Conservation (phyloP, 345 rosid species). For the Salix viminalis region DNA sequence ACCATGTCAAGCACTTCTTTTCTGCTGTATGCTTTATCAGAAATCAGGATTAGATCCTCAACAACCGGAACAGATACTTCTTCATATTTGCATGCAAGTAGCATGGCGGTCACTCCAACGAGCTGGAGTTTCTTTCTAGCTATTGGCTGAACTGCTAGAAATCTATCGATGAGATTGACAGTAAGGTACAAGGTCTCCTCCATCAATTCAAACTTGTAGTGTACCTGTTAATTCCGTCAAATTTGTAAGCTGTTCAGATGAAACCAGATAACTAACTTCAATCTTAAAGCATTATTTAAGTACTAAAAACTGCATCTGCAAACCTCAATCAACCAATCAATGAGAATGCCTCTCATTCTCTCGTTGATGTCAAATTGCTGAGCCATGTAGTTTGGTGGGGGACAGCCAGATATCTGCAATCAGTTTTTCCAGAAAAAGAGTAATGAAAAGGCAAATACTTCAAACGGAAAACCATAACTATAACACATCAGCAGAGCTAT, state of each 20-base stretch:
- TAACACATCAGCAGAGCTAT: background rate
- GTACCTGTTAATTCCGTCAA: constrained; percentile 53
- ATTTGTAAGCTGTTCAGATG: constrained; percentile 5
- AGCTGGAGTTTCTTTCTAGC: constrained; percentile 92
- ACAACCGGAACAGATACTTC: constrained; percentile 96
- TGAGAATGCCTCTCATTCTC: constrained; percentile 86
- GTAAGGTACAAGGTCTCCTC: constrained; percentile 91
- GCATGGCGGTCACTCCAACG: constrained; percentile 91
- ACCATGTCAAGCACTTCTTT: constrained; percentile 94
- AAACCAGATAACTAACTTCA: background rate
- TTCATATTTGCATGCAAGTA: constrained; percentile 96
- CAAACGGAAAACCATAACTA: background rate
- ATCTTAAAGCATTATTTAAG: background rate
- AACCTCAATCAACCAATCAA: constrained; percentile 98
- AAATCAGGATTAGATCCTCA: constrained; percentile 83
- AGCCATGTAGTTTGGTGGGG: constrained; percentile 63
- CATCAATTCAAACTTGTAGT: constrained; percentile 96
- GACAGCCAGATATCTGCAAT: constrained; percentile 52
- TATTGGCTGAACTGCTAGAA: constrained; percentile 58
- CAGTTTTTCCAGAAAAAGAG: background rate
- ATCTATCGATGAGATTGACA: constrained; percentile 87
- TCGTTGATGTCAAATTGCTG: constrained; percentile 74
- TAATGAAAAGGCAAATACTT: background rate
- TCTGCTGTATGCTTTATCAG: constrained; percentile 83
- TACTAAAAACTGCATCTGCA: background rate